Base-by-base conservation (phyloP, 164 flowering plant genomes). In the Liriodendron chinense region DNA sequence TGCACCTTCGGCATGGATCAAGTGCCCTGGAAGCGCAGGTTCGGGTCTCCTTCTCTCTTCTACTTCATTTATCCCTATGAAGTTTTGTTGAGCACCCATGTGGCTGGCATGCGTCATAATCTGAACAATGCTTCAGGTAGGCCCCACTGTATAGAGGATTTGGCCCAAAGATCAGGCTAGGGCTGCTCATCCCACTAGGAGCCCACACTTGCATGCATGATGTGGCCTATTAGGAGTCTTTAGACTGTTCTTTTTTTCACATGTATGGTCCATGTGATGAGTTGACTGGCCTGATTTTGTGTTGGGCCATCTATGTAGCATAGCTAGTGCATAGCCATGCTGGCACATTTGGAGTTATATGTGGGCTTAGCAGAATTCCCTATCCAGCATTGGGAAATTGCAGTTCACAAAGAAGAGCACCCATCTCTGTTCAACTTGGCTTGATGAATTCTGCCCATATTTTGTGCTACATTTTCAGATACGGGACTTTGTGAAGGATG, bases 1-100 rank as follows among this genome's bases (percentile, higher is more conserved):
- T 89, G 76, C 97, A 94, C 82, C 98, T 96, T 77, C 85, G 98
- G 47, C 99, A 96, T 86, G 99, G 98, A n/a, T 96, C 99, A 7
- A 90, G 90, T 83, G 97, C 99, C 68, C 91, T 96, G 71, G 99
- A 94, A 75, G 88, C 89, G 53, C 99, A 96, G 98, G 99, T 92
- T 74, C 57, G 21, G 72, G 59, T 67, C 26, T 66, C 69, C 25
- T 20, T 9, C 24, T 47, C n/a, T 26, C 48, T 63, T 18, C 71
- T 67, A 20, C 18, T 53, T 53, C 59, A 13, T 16, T 53, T 16
- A 53, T 53, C 18, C 59, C 18, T 16, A 53, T 14, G 59, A 34
- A 53, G 59, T 53, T 16, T 53, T 53, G 16, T 53, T 53, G 13
- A 53, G 16, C 59, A 8, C 59, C 18, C 16, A 12, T 12, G 16